Evolutionary conservation across 2,329 filamentous ascomycete species (phyloP).

Genomic region (Dothiorella sarmentorum): DNA sequence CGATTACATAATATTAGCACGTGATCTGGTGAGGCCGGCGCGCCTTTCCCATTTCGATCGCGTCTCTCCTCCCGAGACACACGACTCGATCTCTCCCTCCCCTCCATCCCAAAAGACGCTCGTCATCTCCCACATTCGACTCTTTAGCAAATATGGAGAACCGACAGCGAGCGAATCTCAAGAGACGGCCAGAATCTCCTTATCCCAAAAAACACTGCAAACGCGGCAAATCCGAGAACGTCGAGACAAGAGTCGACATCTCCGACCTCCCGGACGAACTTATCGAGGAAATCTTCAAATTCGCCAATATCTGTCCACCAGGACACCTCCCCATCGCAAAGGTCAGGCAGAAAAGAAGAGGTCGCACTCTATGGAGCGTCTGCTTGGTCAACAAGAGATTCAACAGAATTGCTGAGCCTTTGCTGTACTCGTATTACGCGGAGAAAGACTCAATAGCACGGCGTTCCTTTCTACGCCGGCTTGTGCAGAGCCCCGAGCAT

Average conservation of each 20-base stretch:
- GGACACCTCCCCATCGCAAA: not conserved
- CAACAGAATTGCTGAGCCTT: not conserved
- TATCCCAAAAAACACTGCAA: not conserved
- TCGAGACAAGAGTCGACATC: not conserved
- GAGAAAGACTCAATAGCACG: not conserved
- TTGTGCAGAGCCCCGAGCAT: not conserved
- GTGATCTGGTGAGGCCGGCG: not conserved
- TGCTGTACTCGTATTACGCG: not conserved
- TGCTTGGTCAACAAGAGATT: not conserved
- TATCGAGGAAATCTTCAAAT: slow-evolving; percentile 2
- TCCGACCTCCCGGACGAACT: not conserved
- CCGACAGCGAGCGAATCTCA: not conserved
- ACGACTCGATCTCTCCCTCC: not conserved
- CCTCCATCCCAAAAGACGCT: too few relatives aligned
- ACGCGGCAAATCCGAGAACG: not conserved
- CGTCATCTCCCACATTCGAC: too few relatives aligned
- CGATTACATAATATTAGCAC: not conserved
- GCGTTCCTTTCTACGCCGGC: not conserved
- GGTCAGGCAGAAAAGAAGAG: not conserved
- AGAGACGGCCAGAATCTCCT: not conserved
- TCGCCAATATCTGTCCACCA: not conserved
- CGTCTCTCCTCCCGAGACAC: not conserved
- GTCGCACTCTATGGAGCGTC: not conserved
- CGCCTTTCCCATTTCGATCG: not conserved
- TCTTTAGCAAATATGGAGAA: not conserved